These are phyloP conservation scores for Rhynchosporium secalis DNA, from an alignment of 2,329 filamentous ascomycete species.

Conservation along the genomic window DNA sequence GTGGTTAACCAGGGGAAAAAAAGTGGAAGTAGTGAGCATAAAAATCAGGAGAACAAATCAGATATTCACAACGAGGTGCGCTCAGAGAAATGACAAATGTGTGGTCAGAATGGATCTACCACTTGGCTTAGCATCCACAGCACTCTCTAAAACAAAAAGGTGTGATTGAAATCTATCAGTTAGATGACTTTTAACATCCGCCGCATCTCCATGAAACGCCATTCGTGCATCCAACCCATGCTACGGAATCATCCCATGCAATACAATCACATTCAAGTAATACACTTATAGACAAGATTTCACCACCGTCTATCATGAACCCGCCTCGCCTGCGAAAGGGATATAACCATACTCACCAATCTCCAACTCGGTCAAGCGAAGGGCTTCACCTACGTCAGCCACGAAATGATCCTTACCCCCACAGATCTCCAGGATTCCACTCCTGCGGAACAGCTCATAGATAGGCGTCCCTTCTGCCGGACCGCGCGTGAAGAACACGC, in stretches of 20 bases:
- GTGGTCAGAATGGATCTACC: not conserved
- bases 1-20: not conserved
- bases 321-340: slow-evolving; percentile 31
- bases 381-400: slow-evolving; percentile 77
- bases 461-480: slow-evolving; percentile 42
- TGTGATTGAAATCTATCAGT: not conserved
- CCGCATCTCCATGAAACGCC: slow-evolving; percentile 15
- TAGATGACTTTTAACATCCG: not conserved
- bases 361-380: slow-evolving; percentile 77
- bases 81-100: not conserved
- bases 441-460: slow-evolving; percentile 70
- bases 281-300: not conserved
- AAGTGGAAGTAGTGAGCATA: not conserved
- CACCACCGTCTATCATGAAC: slow-evolving; percentile 21
- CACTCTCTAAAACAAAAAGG: not conserved
- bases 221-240: slow-evolving; percentile 19
- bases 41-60: not conserved
- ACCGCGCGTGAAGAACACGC: slow-evolving; percentile 70
- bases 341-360: slow-evolving; percentile 27
- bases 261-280: not conserved
- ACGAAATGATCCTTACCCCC: slow-evolving; percentile 81
- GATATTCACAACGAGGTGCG: too few relatives aligned
- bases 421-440: slow-evolving; percentile 81
- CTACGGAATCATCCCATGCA: slow-evolving; percentile 12
- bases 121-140: not conserved